Conservation (phyloP, 352 stramenopile genomes). For the Phytopythium kandeliae region DNA sequence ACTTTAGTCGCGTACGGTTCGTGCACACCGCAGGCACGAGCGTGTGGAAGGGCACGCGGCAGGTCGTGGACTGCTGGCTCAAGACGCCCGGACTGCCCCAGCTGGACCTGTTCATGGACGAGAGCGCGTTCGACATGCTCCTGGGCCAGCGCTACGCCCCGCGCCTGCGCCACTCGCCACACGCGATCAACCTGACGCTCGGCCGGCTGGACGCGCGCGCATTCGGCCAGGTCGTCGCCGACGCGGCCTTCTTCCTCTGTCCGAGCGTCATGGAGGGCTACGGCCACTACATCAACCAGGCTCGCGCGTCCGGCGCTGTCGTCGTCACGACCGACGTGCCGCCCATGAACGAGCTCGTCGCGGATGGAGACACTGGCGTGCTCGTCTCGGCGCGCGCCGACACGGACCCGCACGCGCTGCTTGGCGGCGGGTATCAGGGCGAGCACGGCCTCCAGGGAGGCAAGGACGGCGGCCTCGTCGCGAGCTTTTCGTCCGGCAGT, state of each 20-base stretch:
- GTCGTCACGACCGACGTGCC: constrained; percentile 43
- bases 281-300: constrained; percentile 65
- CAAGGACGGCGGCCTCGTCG: too few relatives aligned
- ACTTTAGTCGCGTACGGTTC: constrained; percentile 38
- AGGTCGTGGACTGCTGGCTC: constrained; percentile 54
- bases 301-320: constrained; percentile 31
- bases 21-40: constrained; percentile 47
- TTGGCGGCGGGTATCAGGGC: constrained; percentile 17
- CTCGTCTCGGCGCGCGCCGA: constrained; percentile 6
- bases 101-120: constrained; percentile 30
- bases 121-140: constrained; percentile 8
- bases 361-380: constrained; percentile 11
- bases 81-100: constrained; percentile 28
- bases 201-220: constrained; percentile 12
- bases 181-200: constrained; percentile 21
- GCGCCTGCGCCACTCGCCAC: constrained; percentile 16
- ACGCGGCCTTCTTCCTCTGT: constrained; percentile 44
- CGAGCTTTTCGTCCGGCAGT: too few relatives aligned
- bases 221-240: constrained; percentile 36
- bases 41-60: constrained; percentile 37
- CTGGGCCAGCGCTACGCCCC: constrained; percentile 18
- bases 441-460: constrained; percentile 17
- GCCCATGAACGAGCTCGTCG: constrained; percentile 63
- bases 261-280: constrained; percentile 53
- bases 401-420: constrained; percentile 9